Base-by-base conservation (phyloP, 75 land plant species). In the Picea glauca region DNA sequence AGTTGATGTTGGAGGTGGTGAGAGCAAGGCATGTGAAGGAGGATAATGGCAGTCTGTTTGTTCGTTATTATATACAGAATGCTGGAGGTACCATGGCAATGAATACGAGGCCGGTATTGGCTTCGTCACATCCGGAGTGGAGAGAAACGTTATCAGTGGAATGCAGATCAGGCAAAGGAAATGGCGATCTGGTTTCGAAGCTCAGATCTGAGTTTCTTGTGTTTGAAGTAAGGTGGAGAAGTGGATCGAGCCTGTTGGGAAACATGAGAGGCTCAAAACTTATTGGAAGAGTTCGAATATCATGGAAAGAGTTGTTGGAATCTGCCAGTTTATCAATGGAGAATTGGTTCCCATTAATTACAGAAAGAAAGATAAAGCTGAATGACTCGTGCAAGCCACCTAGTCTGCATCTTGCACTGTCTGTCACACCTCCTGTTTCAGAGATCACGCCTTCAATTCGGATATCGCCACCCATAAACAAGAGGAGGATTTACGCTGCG, bases 211-310 rank as follows among this genome's bases (percentile, higher is more conserved):
- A 75, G 31, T 68, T 12, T n/a, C 75, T 86, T 0, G 83, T 78
- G 58, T 81, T 83, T 50, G 88, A 86, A 82, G 76, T 86, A 13
- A 74, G 88, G 70, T 80, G 82, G 61, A 78, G 81, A 58, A 78
- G 74, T 40, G 32, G 5, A 2, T 13, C 12, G 15, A 30, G 77
- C 4, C 30, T 80, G 38, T 1, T 83, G 35, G 77, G 83, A 15
- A 73, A 17, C 21, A 32, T 65, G 13, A 21, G 31, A 4, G 58
- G 77, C 64, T 83, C 88, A 40, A 73, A 78, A 54, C 78, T 83
- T 9, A 13, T 86, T 59, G 88, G 85, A 1, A 80, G 85, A 3
- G 83, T 72, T 13, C 80, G 81, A 67, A 21, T 86, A 58, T 76
- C 82, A 78, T 86, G 85, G 88, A 75, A 61, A 21, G 70, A 72